These are phyloP conservation scores for Colletotrichum orchidophilum DNA, from an alignment of 2,329 filamentous ascomycete genomes.

Conservation along the genomic window DNA sequence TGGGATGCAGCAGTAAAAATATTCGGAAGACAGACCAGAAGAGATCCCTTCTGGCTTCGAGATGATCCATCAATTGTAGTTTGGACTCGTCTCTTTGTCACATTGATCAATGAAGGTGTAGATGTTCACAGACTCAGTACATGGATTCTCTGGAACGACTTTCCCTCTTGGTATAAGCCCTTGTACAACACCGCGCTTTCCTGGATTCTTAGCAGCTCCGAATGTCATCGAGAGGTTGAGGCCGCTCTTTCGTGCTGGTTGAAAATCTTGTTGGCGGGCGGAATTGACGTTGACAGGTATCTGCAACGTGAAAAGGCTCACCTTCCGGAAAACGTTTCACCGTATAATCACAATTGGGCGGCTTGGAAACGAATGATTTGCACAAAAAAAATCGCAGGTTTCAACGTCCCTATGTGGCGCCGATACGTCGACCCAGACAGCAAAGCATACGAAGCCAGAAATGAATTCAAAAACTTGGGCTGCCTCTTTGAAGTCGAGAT, in stretches of 20 bases:
- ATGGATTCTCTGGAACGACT: neutral
- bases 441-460: neutral
- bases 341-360: too few species aligned
- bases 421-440: neutral
- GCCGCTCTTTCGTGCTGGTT: neutral
- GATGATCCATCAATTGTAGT: neutral
- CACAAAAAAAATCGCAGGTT: neutral
- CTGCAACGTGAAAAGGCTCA: neutral
- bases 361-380: too few species aligned
- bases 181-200: neutral
- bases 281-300: neutral
- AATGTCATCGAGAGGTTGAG: neutral
- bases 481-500: rapidly evolving
- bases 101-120: neutral
- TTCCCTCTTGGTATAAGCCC: too few species aligned
- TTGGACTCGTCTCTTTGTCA: neutral
- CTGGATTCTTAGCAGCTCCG: rapidly evolving
- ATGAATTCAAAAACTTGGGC: slow-evolving; percentile 6
- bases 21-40: rapidly evolving
- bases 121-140: neutral
- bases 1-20: neutral
- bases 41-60: neutral
- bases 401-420: neutral
- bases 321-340: neutral
- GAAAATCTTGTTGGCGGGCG: neutral